Evolutionary conservation across 352 stramenopile genomes (phyloP), one percentile per base, ranked within the genome.

Genomic region (Globisporangium yorkense): DNA sequence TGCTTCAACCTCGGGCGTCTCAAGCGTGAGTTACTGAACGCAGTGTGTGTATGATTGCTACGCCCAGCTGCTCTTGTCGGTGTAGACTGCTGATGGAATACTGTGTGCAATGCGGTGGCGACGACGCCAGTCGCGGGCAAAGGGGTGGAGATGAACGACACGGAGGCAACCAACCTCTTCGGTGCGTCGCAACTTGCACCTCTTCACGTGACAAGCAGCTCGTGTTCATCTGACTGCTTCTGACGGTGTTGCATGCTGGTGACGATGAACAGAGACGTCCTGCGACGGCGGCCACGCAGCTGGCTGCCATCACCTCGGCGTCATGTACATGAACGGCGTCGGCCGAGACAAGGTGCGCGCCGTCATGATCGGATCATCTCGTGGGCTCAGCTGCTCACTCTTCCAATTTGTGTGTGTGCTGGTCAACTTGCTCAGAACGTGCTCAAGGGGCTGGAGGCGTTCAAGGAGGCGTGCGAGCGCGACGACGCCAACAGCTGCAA

Each of bases 1-100:
- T 96, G 86, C 57, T 96, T 96, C 64, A 94, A 94, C 59, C 75
- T 94, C 47, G 86, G 86, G 5, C 77, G 84, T 9, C 74, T 96
- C 24, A 86, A 85, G 54, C 70, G 85, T 95, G 72, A 44, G 79
- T 62, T 16, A 40, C 16, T 31, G 24, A 5, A 37, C 6, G 5
- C 6, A 37, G 9, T n/a, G 33, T 29, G 9, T 0, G 10, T 24
- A n/a, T 58, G 21, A 16, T 9, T 18, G 8, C 13, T 41, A 16
- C 5, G 24, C 7, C 20, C 44, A 24, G 31, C 37, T 52, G 33
- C 33, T 55, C 27, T 49, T 35, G 31, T 2, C 20, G 21, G 4
- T 45, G 2, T 24, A 13, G 27, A 20, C 31, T 57, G 13, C 33
- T 37, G 9, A 37, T 10, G 33, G 4, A 37, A 37, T 37, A 10